Percentiles rank a stretch among this genome's conserved stretches.
phyloP scores from a whole-genome alignment of 148 eudicot species.

The Chenopodium berlandieri region DNA sequence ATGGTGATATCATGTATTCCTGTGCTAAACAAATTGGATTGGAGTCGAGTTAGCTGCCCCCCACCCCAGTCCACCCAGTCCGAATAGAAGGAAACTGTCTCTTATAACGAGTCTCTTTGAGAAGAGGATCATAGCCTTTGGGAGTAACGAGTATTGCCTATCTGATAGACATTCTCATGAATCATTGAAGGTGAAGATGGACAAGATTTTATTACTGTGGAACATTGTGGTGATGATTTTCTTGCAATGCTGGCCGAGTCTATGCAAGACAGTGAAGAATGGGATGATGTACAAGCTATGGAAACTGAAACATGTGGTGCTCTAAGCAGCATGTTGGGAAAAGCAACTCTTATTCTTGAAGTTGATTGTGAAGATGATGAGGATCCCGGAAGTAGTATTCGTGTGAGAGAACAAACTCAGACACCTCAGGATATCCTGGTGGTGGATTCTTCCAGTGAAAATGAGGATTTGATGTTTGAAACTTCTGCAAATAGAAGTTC shows the following conservation, averaged over 20 bases:
- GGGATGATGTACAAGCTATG: conserved; percentile 94
- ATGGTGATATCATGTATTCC: neutral
- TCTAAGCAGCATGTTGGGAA: conserved; percentile 56
- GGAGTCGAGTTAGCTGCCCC: neutral
- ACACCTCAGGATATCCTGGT: conserved; percentile 37
- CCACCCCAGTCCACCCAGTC: no score
- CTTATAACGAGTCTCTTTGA: neutral
- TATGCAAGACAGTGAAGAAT: conserved; percentile 78
- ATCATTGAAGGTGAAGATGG: conserved; percentile 82
- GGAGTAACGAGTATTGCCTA: neutral
- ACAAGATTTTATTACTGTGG: conserved; percentile 79
- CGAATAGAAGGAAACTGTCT: neutral
- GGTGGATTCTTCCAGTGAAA: conserved; percentile 71
- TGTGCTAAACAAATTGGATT: neutral
- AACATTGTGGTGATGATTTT: conserved; percentile 94
- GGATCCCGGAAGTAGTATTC: conserved; percentile 30
- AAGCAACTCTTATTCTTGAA: conserved; percentile 36
- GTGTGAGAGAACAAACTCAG: conserved; percentile 41
- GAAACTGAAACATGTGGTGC: conserved; percentile 86
- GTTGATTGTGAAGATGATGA: conserved; percentile 24
- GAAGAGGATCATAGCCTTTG: neutral
- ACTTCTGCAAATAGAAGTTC: conserved; percentile 23
- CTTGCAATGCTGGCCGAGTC: conserved; percentile 82
- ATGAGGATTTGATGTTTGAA: conserved; percentile 43
- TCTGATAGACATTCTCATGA: neutral